phyloP scores from a whole-genome alignment of 2,329 filamentous ascomycete species.

The Aspergillus uvarum region DNA sequence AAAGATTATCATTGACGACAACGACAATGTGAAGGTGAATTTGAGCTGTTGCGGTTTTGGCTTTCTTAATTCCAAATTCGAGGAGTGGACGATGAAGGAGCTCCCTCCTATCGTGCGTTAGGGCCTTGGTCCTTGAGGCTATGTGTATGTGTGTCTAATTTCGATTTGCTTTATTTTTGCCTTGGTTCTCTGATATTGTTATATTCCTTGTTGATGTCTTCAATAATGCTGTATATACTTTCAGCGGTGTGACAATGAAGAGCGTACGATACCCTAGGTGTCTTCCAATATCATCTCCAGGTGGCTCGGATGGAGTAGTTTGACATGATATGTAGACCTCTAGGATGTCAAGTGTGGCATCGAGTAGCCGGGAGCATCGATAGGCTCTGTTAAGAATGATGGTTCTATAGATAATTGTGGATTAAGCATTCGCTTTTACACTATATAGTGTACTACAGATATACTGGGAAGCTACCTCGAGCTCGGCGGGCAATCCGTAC shows the following conservation, averaged over 20 bases:
- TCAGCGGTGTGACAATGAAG: slow-evolving; percentile 39
- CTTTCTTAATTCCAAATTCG: background rate
- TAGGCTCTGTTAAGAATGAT: too few species aligned
- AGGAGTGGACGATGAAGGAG: background rate
- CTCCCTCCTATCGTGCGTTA: background rate
- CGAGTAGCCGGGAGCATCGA: too few species aligned
- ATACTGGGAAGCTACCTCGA: too few species aligned
- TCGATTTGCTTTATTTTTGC: slow-evolving; percentile 11
- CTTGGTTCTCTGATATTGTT: slow-evolving; percentile 14
- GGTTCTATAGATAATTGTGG: too few species aligned
- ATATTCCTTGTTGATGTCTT: slow-evolving; percentile 26
- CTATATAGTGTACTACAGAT: too few species aligned
- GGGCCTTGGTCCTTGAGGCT: background rate
- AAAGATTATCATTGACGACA: slow-evolving; percentile 15
- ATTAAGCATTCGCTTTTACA: too few species aligned
- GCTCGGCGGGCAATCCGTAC: background rate
- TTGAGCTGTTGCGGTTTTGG: slow-evolving; percentile 4
- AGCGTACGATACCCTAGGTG: slow-evolving; percentile 36
- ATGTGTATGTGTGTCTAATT: slow-evolving; percentile 16
- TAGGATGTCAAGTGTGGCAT: too few species aligned
- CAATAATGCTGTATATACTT: slow-evolving; percentile 40
- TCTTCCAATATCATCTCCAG: background rate
- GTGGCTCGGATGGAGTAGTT: background rate
- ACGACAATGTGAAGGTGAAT: background rate
- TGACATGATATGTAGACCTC: background rate